Base-by-base conservation (phyloP, 768 basidiomycete species). In the Rhodotorula paludigena region DNA sequence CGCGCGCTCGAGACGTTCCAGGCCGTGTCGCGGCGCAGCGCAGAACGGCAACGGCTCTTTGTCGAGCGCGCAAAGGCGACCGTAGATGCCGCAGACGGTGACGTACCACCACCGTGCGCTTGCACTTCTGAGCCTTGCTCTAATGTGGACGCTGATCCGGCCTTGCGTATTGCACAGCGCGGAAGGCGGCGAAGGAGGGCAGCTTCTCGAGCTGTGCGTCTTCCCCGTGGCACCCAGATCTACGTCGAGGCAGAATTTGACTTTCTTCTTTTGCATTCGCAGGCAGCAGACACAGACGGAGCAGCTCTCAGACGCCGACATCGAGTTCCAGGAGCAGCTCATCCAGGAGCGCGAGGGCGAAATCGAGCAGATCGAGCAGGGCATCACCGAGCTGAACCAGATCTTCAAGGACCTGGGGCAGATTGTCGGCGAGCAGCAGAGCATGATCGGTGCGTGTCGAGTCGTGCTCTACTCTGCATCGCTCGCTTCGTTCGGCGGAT, bases 381-480 rank as follows among this genome's bases (percentile, higher is more conserved):
- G 96, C 12, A 97, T 99, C 62, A 91, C 94, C 75, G 94, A 99
- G 78, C 80, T 99, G 53, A 85, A 89, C 35, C 91, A 97, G 79
- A 97, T 99, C 76, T 98, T 99, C 83, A 85, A 89, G 57, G 93
- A 98, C 79, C 81, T 99, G 53, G 94, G 93, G 51, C 93, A 92
- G 23, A 82, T 99, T 53, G 93, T 99, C 2, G 85, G 86, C 66
- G 90, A 97, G 77, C 96, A 99, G 78, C 93, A 93, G 20, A 85
- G 85, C 57, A 90, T 98, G 89, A 81, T 99, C 59, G 93, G 94
- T 94, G 71, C 58, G 87, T 80, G 30, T 48, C 35, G 32, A 15
- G 18, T 12, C 32, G 2, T 10, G 7, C 48, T 2, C 28, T 30
- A 23, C 30, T 21, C 52, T 10, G 21, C 23, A n/a, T 7, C 57